These are phyloP conservation scores for Phytophthora aleatoria DNA, from an alignment of 352 stramenopile genomes.

Conservation along the genomic window DNA sequence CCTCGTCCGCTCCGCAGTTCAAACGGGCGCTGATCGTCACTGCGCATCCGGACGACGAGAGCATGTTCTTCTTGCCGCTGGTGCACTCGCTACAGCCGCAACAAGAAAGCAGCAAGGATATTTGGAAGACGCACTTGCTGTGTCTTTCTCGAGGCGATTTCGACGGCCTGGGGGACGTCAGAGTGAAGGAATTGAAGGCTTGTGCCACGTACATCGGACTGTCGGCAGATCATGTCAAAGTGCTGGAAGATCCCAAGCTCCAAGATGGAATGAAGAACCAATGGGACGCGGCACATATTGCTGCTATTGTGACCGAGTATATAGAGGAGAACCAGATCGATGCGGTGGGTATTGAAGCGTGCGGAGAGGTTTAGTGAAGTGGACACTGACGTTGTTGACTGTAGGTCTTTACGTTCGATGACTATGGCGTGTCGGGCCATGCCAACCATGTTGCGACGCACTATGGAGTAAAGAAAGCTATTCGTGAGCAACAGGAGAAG, in stretches of 20 bases:
- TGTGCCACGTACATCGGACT: slow-evolving; percentile 66
- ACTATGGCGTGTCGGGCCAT: slow-evolving; percentile 93
- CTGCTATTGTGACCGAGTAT: slow-evolving; percentile 56
- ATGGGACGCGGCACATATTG: slow-evolving; percentile 77
- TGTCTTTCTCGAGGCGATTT: slow-evolving; percentile 94
- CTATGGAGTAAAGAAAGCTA: slow-evolving; percentile 53
- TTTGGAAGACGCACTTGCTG: slow-evolving; percentile 83
- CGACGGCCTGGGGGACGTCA: slow-evolving; percentile 86
- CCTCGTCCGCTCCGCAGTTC: slow-evolving; percentile 9
- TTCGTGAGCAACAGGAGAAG: slow-evolving; percentile 49
- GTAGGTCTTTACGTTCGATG: slow-evolving; percentile 95
- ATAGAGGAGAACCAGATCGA: slow-evolving; percentile 64
- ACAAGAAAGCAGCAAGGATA: slow-evolving; percentile 7
- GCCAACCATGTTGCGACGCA: slow-evolving; percentile 91
- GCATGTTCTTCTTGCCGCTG: slow-evolving; percentile 97
- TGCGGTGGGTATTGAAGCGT: slow-evolving; percentile 43
- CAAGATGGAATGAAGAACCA: slow-evolving; percentile 86
- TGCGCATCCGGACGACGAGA: slow-evolving; percentile 97
- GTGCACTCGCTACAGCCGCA: slow-evolving; percentile 60
- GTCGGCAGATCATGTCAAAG: slow-evolving; percentile 44
- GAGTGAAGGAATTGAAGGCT: slow-evolving; percentile 82
- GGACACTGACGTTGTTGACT: background rate
- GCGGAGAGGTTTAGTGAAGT: background rate
- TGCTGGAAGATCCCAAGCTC: slow-evolving; percentile 81
- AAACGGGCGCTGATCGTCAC: slow-evolving; percentile 87